Base-by-base conservation (phyloP, 805 yeast species). In the Sugiyamaella valdiviana region DNA sequence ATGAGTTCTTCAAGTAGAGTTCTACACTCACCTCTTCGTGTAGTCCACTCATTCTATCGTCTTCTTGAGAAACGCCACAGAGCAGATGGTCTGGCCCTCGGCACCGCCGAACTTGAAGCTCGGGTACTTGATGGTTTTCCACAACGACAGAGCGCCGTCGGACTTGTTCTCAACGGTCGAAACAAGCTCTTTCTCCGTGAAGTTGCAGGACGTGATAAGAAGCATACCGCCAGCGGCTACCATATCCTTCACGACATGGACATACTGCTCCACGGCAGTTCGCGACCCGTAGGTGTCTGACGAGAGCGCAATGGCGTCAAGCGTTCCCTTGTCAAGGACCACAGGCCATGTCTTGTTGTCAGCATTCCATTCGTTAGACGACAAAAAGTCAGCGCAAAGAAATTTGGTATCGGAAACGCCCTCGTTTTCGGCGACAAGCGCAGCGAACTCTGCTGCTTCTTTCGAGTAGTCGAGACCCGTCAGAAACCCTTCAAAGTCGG, bases 281-380 rank as follows among this genome's bases (percentile, higher is more conserved):
- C 66, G 73, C 5, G 26, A 21, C 2, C 35, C 35, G 50, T 76
- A 77, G 17, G 66, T 73, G 1, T 70, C 56, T 19, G 83, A 83
- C 63, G 87, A 86, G 40, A 93, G 73, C 0, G 96, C 97, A 52
- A 93, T 91, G 4, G 99, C 99, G 68, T 93, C 99, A 19, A 93
- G 68, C 0, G 99, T 93, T 6, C 99, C 99, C 64, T 93, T 93
- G 66, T 93, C 99, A 15, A 89, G 68, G 1, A 91, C 77, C 6
- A 93, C 64, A 61, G 90, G 95, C 66, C 78, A 89, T 19, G 69
- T 60, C 2, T 66, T 72, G 1, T 63, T 62, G 4, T 41, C 36
- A 36, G 61, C 70, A 74, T 74, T 48, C 44, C 12, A 37, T 14
- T 65, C 66, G 14, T 70, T 57, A 1, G 63, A 59, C 39, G 68